These are phyloP conservation scores for Zymoseptoria passerinii DNA, from an alignment of 2,329 filamentous ascomycete genomes.

Conservation along the genomic window DNA sequence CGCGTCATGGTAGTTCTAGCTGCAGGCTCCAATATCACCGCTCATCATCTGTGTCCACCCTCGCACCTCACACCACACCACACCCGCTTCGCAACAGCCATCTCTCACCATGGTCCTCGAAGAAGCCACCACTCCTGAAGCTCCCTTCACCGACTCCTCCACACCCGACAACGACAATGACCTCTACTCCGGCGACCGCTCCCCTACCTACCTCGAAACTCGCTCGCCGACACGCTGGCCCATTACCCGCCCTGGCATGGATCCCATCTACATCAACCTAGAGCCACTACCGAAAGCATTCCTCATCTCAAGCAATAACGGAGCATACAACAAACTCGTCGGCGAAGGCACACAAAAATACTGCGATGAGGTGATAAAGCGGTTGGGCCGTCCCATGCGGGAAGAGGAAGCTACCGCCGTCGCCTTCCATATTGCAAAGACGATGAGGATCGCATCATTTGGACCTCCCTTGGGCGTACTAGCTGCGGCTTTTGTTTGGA, in stretches of 20 bases:
- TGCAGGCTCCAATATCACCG: neutral
- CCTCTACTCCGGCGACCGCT: slow-evolving; percentile 30
- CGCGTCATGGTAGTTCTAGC: neutral
- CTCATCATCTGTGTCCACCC: neutral
- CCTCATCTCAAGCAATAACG: slow-evolving; percentile 28
- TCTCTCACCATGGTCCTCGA: slow-evolving; percentile 9
- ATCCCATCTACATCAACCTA: slow-evolving; percentile 29
- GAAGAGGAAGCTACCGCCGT: slow-evolving; percentile 38
- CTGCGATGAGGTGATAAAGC: slow-evolving; percentile 23
- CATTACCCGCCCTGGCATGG: slow-evolving; percentile 6
- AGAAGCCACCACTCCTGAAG: slow-evolving; percentile 20
- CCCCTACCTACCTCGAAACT: slow-evolving; percentile 30
- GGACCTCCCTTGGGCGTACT: slow-evolving; percentile 30
- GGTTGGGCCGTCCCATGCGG: slow-evolving; percentile 32
- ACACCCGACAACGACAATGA: slow-evolving; percentile 31
- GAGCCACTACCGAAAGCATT: slow-evolving; percentile 31
- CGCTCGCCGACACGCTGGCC: slow-evolving; percentile 19
- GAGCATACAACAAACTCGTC: slow-evolving; percentile 19
- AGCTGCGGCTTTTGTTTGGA: slow-evolving; percentile 29
- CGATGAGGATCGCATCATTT: slow-evolving; percentile 32
- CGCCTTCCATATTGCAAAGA: slow-evolving; percentile 33
- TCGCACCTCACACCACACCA: neutral
- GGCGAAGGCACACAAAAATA: slow-evolving; percentile 26
- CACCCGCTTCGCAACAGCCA: neutral
- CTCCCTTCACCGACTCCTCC: slow-evolving; percentile 25